Evolutionary conservation across 2,329 filamentous ascomycete genomes (phyloP), one percentile per base, ranked within the genome.

Genomic region (Chrysoporthe puriensis): DNA sequence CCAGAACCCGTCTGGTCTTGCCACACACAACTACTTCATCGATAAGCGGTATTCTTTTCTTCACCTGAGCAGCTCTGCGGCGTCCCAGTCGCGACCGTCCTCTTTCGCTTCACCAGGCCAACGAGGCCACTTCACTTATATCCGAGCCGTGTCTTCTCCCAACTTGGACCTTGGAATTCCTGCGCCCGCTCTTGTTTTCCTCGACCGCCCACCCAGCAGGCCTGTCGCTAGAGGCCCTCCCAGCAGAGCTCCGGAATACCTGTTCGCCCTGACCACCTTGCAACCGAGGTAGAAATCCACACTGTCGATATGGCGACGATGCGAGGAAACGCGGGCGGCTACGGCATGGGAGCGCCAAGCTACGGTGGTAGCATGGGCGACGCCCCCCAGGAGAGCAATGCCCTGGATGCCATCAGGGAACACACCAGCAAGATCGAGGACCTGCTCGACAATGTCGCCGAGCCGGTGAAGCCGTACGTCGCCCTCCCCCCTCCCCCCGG

Each of bases 401-500:
- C 91, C 67, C 88, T 99, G 73, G 96, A 97, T 79, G 87, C 93
- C 75, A 93, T 99, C 77, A 88, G 96, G 72, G 89, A 94, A 79
- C 94, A 98, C 81, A 99, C 96, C 63, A 97, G 92, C 90, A 98
- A 97, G 86, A 95, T 99, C 73, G 96, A 99, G 83, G 96, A 99
- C 78, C 82, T 92, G 78, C 81, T 99, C 77, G 96, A 98, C 80
- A 92, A 88, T 40, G 73, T 94, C 76, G 91, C 93, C 76, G 95
- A 97, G 77, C 96, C 96, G 61, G 82, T 98, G 73, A 98, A 97
- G 86, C 96, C 96, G 91, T 99, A 87, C 79, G 92, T 89, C 69
- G 69, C 68, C 70, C 67, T 34, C 61, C 42, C 16, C 43, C 64
- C 70, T 66, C 40, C 61, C 67, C 40, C 13, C 3, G 7, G 62